Conservation (phyloP, 495 filamentous ascomycete genomes). For the Penicillium flavigenum region DNA sequence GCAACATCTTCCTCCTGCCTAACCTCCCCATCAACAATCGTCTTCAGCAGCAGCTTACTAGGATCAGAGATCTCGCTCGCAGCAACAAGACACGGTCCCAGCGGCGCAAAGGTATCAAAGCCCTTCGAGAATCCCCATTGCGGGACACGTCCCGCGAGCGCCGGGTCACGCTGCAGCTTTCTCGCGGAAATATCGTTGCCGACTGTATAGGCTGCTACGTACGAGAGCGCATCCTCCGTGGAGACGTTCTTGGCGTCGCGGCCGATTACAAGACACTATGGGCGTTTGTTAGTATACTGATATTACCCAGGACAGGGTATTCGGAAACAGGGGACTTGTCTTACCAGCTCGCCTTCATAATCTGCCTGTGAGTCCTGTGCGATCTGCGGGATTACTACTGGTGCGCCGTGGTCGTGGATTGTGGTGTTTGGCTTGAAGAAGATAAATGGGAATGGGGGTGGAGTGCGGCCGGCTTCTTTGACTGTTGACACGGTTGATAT, state of each 20-base stretch:
- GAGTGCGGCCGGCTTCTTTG: slow-evolving; percentile 47
- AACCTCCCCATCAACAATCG: slow-evolving; percentile 61
- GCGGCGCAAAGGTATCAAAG: slow-evolving; percentile 74
- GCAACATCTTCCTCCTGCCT: slow-evolving; percentile 63
- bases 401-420: slow-evolving; percentile 39
- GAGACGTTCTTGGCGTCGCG: slow-evolving; percentile 47
- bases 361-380: slow-evolving; percentile 51
- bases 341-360: slow-evolving; percentile 55
- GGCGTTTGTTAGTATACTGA: neutral
- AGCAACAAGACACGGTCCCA: slow-evolving; percentile 54
- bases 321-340: neutral
- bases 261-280: slow-evolving; percentile 39
- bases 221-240: slow-evolving; percentile 38
- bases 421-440: slow-evolving; percentile 52
- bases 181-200: slow-evolving; percentile 53
- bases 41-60: slow-evolving; percentile 54
- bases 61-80: slow-evolving; percentile 47
- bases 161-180: slow-evolving; percentile 45
- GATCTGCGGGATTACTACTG: slow-evolving; percentile 48
- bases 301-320: neutral
- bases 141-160: slow-evolving; percentile 60
- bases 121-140: slow-evolving; percentile 76
- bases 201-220: slow-evolving; percentile 49
- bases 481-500: slow-evolving; percentile 29
- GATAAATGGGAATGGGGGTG: slow-evolving; percentile 49